Conservation (phyloP, 768 basidiomycete genomes). For the Tulasnella sp. region DNA sequence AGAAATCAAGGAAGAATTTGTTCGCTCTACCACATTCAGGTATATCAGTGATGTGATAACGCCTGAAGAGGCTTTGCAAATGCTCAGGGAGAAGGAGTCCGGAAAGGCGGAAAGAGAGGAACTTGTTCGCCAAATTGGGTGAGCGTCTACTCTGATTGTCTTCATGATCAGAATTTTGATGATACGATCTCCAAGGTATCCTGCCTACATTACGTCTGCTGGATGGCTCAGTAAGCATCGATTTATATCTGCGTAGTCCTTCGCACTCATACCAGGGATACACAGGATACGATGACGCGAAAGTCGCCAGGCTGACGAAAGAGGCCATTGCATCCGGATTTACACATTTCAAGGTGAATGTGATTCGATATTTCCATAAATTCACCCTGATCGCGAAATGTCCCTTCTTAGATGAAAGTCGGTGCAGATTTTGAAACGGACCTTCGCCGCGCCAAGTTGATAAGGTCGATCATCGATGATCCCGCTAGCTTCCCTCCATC, state of each 20-base stretch:
- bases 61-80: conserved; percentile 30
- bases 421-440: conserved; percentile 32
- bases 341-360: conserved; percentile 33
- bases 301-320: conserved; percentile 29
- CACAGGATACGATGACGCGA: conserved; percentile 30
- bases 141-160: not conserved
- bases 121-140: conserved; percentile 23
- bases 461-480: conserved; percentile 34
- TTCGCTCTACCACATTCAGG: conserved; percentile 17
- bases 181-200: not conserved
- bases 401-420: conserved; percentile 28
- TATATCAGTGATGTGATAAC: conserved; percentile 36
- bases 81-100: conserved; percentile 29
- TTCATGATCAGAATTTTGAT: not conserved
- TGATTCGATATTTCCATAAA: not conserved
- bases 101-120: conserved; percentile 29
- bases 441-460: conserved; percentile 29
- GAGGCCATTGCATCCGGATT: conserved; percentile 31
- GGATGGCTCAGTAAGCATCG: conserved; percentile 12
- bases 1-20: conserved; percentile 16
- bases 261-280: not conserved
- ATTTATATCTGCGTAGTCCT: not conserved
- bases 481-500: conserved; percentile 27
- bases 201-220: conserved; percentile 15
- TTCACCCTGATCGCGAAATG: not conserved